Evolutionary conservation across 805 yeast species (phyloP), one percentile per base, ranked within the genome.

Genomic region (Zygotorulaspora chibaensis): DNA sequence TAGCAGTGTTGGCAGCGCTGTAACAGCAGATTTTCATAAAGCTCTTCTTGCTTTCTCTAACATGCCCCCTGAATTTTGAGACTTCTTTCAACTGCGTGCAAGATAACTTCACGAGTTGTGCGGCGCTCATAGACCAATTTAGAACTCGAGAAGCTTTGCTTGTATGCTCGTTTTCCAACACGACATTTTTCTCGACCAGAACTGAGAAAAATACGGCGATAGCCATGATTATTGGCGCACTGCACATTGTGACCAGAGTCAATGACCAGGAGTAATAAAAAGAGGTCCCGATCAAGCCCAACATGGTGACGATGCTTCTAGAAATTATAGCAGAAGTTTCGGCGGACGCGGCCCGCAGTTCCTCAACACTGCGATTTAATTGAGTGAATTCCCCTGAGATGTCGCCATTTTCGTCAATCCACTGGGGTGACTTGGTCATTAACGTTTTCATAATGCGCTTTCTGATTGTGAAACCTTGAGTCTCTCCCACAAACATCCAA

Each of bases 241-340:
- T 73, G 1, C 87, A 82, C 47, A 91, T 57, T n/a, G 84, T 78
- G 1, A 93, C 76, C 20, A 93, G 65, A 0, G 97, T 86, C 9
- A 93, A 71, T 3, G 86, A 74, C 97, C 97, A 91, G 2, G 95
- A 86, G 49, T 80, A 82, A 49, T 76, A 75, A 60, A 93, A 76
- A 1, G 96, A 81, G 0, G 85, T 78, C 1, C 78, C 73, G 1
- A 83, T 59, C 9, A 84, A 65, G 0, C 84, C 78, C 3, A 77
- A 43, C 0, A 80, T 67, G 0, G 88, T 73, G 0, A 80, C 76
- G 1, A 72, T 34, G 8, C 80, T 73, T 52, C 81, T 81, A 10
- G 79, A 58, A 1, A 82, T 57, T 16, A 81, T 54, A 0, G 85
- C 88, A 13, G 81, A 58, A 2, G 82, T 77, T 57, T 84, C 90